phyloP scores from a whole-genome alignment of 192 early-diverging fungal genomes.

The Coemansia javaensis region DNA sequence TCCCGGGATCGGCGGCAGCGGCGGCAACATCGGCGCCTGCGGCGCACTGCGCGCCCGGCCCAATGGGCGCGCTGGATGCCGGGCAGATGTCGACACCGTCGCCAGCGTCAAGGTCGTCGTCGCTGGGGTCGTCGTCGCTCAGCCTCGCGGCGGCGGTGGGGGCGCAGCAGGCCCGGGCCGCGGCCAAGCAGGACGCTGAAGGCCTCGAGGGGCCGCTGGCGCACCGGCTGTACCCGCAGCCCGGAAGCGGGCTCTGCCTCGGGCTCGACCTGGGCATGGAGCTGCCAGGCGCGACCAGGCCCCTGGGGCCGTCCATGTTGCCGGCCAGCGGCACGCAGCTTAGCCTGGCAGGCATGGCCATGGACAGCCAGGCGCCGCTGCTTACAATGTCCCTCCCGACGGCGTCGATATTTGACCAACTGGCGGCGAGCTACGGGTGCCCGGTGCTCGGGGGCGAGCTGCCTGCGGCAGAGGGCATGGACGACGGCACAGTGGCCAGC shows the following conservation, averaged over 20 bases:
- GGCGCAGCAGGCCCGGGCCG: slow-evolving; percentile 2
- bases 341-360: slow-evolving; percentile 36
- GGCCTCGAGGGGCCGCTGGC: neutral
- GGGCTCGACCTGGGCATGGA: slow-evolving; percentile 5
- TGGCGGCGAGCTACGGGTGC: slow-evolving; percentile 15
- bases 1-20: neutral
- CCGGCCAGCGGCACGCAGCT: slow-evolving; percentile 12
- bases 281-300: neutral
- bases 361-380: slow-evolving; percentile 10
- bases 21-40: slow-evolving; percentile 18
- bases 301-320: neutral
- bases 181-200: neutral
- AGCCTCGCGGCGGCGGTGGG: slow-evolving; percentile 15
- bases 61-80: neutral
- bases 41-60: neutral
- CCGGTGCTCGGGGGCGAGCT: slow-evolving; percentile 3
- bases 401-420: slow-evolving; percentile 18
- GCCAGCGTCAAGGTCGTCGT: slow-evolving; percentile 5
- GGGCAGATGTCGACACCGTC: slow-evolving; percentile 2
- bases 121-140: slow-evolving; percentile 8
- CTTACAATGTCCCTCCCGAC: neutral
- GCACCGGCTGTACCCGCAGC: neutral
- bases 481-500: neutral
- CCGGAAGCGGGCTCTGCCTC: slow-evolving; percentile 2
- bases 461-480: neutral